Base-by-base conservation (phyloP, 176 grass and related monocot genomes). In the Rhynchospora pubera region DNA sequence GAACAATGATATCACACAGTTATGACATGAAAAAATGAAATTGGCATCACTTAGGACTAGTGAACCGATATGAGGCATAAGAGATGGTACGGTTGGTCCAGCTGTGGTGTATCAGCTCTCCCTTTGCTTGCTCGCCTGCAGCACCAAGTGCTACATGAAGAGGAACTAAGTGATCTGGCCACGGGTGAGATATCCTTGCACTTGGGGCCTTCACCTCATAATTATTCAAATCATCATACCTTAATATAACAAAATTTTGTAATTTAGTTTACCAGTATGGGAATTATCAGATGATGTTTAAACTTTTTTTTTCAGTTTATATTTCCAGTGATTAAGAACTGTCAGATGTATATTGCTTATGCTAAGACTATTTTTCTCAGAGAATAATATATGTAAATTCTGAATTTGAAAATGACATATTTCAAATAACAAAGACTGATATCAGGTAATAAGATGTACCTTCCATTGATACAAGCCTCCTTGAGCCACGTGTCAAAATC, bases 71-170 rank as follows among this genome's bases (percentile, higher is more conserved):
- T 0, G 93, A 96, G 6, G 93, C 67, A 32, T 90, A 96, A 21
- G 93, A 96, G 73, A 96, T 2, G 1, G 73, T 24, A 2, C 84
- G 44, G 57, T 96, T 87, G 70, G 73, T 79, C 93, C 93, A 96
- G 86, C 90, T 93, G 1, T 42, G 39, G 65, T 96, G 93, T 72
- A 96, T 87, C 64, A 65, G 85, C 72, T 96, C 93, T 56, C 88
- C 88, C 80, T 62, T 96, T 61, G 85, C 65, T 0, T 18, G 39
- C 3, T 89, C 84, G 3, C 93, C 93, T 16, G 93, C 90, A n/a
- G 90, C 93, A 73, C 93, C 93, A 15, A 97, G 85, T 19, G 93
- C 93, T 71, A 97, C 89, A 86, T 97, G 93, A 62, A 97, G 78
- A 79, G 93, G 93, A 78, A 84, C 86, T 26, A 97, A 83, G 72